Evolutionary conservation across 2,329 filamentous ascomycete species (phyloP).

Genomic region (Exophiala viscosa): DNA sequence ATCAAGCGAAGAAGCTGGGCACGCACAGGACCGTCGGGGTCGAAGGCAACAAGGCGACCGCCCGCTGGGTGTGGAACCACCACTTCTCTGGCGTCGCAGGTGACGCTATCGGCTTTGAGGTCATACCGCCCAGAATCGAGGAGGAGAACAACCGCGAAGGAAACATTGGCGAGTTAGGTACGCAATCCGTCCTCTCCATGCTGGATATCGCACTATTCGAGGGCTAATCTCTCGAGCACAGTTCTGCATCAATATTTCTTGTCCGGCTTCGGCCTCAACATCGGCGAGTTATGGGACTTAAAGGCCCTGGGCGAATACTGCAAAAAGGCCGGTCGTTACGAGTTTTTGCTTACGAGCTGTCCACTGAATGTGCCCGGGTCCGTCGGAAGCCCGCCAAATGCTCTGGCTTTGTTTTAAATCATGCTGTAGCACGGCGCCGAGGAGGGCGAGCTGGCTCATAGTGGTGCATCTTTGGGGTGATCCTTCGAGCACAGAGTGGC

Average conservation of each 20-base stretch:
- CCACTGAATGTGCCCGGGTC: constrained; percentile 49
- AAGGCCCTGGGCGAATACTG: constrained; percentile 39
- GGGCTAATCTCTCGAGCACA: constrained; percentile 19
- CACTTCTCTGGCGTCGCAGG: constrained; percentile 56
- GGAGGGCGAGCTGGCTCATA: too few relatives aligned
- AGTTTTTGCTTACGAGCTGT: constrained; percentile 49
- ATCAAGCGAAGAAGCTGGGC: constrained; percentile 32
- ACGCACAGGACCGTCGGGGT: constrained; percentile 46
- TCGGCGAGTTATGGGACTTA: constrained; percentile 46
- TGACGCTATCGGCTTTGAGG: constrained; percentile 55
- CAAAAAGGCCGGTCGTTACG: constrained; percentile 35
- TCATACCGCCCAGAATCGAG: constrained; percentile 40
- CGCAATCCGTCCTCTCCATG: constrained; percentile 17
- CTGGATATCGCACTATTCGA: constrained; percentile 5
- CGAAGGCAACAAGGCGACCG: constrained; percentile 46
- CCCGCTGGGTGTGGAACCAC: constrained; percentile 59
- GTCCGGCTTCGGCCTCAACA: constrained; percentile 49
- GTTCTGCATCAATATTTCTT: constrained; percentile 44
- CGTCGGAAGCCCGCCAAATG: constrained; percentile 45
- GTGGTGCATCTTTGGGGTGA: too few relatives aligned
- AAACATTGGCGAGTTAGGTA: constrained; percentile 38
- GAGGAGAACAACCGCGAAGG: constrained; percentile 26
- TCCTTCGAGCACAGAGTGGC: too few relatives aligned
- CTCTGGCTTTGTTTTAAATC: constrained; percentile 47
- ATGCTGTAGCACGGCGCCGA: not conserved